Evolutionary conservation across 2,329 filamentous ascomycete species (phyloP), one percentile per base, ranked within the genome.

Genomic region (Talaromyces funiculosus): DNA sequence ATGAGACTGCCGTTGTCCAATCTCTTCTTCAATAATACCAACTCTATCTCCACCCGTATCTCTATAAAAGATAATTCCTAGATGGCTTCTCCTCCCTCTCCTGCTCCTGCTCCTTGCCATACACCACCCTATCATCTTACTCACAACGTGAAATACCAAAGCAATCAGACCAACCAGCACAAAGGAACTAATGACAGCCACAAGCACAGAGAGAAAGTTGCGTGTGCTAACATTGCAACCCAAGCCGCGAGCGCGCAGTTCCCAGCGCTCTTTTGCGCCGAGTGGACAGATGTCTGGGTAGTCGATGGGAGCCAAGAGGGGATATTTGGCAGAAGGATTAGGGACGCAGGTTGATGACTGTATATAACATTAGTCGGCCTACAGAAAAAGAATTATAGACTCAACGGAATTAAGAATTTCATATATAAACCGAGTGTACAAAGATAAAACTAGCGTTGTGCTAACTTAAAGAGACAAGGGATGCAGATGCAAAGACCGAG

Each of bases 281-380:
- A 78, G 67, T 0, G 76, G 75, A 57, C 76, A 78, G 58, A 78
- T 73, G 4, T 67, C 60, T 3, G 65, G 62, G 8, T 72, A 69
- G 33, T 66, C 51, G 9, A 78, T 59, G 0, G 76, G 75, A 7
- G 75, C 69, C 43, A 78, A 63, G 51, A 78, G 74, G 0, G 73
- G 73, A 38, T 77, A 62, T 16, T 65, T 67, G 24, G 53, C 10
- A 26, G 69, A 63, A 29, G 65, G 62, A 60, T 76, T 78, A 1
- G 75, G 73, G 26, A 78, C 73, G 60, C 76, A 78, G 20, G 71
- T 70, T 53, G 72, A 74, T 3, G 74, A 77, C 67, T 76, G 64
- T 7, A 43, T 38, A 16, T 7, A 37, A 26, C 22, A 49, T 47
- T 42, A 54, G 57, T 33, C n/a, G n/a, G n/a, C n/a, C n/a, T n/a